phyloP scores from a whole-genome alignment of 257 asterid genomes.

The Solanum chiquidenum region DNA sequence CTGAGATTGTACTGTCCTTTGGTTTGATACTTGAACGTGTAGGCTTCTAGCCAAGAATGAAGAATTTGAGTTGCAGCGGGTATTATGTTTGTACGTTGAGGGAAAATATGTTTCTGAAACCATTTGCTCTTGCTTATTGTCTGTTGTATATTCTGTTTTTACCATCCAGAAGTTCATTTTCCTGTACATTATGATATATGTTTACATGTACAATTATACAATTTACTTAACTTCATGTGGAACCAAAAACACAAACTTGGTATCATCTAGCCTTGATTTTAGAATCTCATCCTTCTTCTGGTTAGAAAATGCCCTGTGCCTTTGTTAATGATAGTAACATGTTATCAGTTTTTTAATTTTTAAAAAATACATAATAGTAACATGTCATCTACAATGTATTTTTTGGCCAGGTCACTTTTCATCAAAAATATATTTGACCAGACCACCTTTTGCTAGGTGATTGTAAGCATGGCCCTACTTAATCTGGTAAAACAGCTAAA shows the following conservation, averaged over 20 bases:
- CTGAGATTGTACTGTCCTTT: neutral
- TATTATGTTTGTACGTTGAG: neutral
- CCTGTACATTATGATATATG: neutral
- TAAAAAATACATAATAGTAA: neutral
- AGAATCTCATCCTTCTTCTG: neutral
- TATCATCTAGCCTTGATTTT: neutral
- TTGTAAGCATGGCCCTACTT: neutral
- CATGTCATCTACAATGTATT: neutral
- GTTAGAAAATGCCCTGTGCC: neutral
- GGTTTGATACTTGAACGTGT: neutral
- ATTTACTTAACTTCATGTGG: neutral
- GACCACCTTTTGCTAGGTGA: neutral
- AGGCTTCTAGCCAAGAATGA: neutral
- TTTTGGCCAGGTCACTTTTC: no score
- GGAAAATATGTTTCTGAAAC: neutral
- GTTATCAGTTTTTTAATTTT: neutral
- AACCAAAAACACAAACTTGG: neutral
- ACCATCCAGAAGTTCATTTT: neutral
- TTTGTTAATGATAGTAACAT: neutral
- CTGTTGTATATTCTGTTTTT: neutral
- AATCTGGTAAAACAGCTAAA: neutral
- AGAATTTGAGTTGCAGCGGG: neutral
- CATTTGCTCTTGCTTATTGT: neutral
- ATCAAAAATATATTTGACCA: neutral
- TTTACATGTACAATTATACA: neutral